phyloP scores from a whole-genome alignment of 2,329 filamentous ascomycete genomes.

The Aspergillus phoenicis region DNA sequence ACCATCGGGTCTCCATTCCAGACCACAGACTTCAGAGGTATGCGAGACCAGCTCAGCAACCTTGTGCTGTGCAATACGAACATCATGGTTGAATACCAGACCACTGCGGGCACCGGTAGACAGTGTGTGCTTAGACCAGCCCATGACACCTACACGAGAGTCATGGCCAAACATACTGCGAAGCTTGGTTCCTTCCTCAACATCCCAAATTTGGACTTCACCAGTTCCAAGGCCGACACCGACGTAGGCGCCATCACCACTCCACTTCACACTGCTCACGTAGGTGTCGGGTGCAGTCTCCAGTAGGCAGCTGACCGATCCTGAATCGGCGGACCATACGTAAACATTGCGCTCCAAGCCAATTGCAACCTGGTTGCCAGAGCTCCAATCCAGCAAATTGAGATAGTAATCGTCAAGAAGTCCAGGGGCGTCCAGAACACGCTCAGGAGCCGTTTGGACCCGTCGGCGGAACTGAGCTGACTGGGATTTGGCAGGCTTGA shows the following conservation, averaged over 20 bases:
- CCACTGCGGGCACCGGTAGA: slow-evolving; percentile 94
- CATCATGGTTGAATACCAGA: slow-evolving; percentile 97
- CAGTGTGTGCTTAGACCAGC: slow-evolving; percentile 97
- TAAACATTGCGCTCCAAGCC: slow-evolving; percentile 96
- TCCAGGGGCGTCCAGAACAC: slow-evolving; percentile 92
- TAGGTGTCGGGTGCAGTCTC: slow-evolving; percentile 91
- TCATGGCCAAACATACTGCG: slow-evolving; percentile 99
- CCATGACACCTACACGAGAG: slow-evolving; percentile 95
- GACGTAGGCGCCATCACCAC: slow-evolving; percentile 93
- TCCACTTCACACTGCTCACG: slow-evolving; percentile 98
- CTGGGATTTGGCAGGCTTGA: slow-evolving; percentile 73
- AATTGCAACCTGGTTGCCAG: slow-evolving; percentile 95
- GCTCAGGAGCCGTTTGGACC: slow-evolving; percentile 91
- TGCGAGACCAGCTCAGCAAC: slow-evolving; percentile 95
- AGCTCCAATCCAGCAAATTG: slow-evolving; percentile 97
- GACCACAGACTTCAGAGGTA: slow-evolving; percentile 95
- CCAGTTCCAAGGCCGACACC: slow-evolving; percentile 91
- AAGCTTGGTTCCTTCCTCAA: slow-evolving; percentile 90
- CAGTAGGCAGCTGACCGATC: slow-evolving; percentile 82
- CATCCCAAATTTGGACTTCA: slow-evolving; percentile 99
- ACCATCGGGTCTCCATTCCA: slow-evolving; percentile 96
- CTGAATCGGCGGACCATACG: slow-evolving; percentile 96
- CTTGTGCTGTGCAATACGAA: slow-evolving; percentile 97
- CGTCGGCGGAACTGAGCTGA: slow-evolving; percentile 88
- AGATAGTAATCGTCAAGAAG: slow-evolving; percentile 99